Base-by-base conservation (phyloP, 2,329 filamentous ascomycete species). In the Pestalotiopsis sp. region DNA sequence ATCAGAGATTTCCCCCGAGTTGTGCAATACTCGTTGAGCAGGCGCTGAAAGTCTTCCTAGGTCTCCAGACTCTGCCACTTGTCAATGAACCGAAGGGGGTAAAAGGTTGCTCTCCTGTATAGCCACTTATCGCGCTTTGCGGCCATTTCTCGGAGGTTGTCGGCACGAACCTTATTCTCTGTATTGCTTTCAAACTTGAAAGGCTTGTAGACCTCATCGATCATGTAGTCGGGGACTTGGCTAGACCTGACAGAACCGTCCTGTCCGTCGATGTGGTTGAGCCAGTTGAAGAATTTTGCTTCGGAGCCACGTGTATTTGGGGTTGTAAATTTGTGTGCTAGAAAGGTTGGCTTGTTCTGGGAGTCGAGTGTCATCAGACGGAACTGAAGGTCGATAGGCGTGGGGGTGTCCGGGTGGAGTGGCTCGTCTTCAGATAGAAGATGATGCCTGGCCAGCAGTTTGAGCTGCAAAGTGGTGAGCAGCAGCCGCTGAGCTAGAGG, bases 11-110 rank as follows among this genome's bases (percentile, higher is more conserved):
- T 40, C 14, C 40, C 20, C 7, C 2, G 38, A 12, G 12, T 49
- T 13, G 11, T 31, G 9, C 20, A 45, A 40, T 25, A 52, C 20
- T 49, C 61, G 20, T 52, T 20, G 3, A 64, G 38, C 9, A 64
- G 61, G 38, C 41, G 38, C 12, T 52, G 38, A 6, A 64, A 64
- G 38, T 64, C 61, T 27, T 64, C 61, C 38, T 49, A 45, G 17
- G 61, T 49, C 61, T 64, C 20, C 61, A 64, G 25, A 11, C n/a
- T 31, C 20, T n/a, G 17, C 61, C 61, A 64, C 11, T 64, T n/a
- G 38, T 23, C 41, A 12, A 13, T 14, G 6, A 49, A 23, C 12
- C 6, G 12, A 17, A 11, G 17, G 13, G n/a, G 40, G 6, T 4
- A 20, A 2, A 13, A 11, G 9, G 12, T 9, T 12, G 49, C 38